A percentile compares a stretch with the other conserved stretches of the same genome.
Conservation (phyloP, 2,329 filamentous ascomycete genomes). For the Gyromitra esculenta region DNA sequence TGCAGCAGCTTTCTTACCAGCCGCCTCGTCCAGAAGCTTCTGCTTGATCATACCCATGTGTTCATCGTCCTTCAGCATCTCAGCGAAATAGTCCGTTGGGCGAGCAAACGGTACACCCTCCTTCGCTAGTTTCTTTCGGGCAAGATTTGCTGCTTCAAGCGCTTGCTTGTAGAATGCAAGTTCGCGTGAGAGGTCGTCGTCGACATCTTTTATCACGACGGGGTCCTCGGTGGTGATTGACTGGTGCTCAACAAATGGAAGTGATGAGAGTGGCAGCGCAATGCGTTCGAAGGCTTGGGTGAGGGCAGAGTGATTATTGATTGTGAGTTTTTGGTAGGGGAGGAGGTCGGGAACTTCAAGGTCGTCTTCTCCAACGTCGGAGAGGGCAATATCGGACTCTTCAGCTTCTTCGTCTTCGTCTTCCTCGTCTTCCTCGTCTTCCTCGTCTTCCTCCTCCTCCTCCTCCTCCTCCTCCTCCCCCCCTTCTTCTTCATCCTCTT, state of each 20-base stretch:
- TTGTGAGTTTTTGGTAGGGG: conserved; percentile 90
- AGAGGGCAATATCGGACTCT: conserved; percentile 88
- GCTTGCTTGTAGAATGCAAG: conserved; percentile 92
- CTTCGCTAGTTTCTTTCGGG: conserved; percentile 77
- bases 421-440: conserved; percentile 66
- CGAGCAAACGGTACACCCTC: conserved; percentile 87
- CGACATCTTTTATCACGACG: conserved; percentile 80
- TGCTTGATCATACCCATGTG: conserved; percentile 98
- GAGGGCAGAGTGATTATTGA: conserved; percentile 94
- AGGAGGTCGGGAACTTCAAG: conserved; percentile 82
- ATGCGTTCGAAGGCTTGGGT: conserved; percentile 82
- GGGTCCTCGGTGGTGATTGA: conserved; percentile 74
- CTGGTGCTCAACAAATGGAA: conserved; percentile 86
- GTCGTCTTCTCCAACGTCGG: conserved; percentile 74
- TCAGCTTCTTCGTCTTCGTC: conserved; percentile 76
- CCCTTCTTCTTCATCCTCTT: conserved; percentile 57
- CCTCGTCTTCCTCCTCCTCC: conserved; percentile 62
- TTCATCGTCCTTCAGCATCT: conserved; percentile 98
- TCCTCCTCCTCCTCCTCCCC: conserved; percentile 61
- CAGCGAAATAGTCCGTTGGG: conserved; percentile 94
- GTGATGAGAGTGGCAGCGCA: conserved; percentile 72
- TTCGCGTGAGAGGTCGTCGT: conserved; percentile 92
- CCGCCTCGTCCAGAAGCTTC: conserved; percentile 90
- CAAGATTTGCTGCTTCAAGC: conserved; percentile 78
- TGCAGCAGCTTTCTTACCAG: conserved; percentile 87